Percentiles rank a stretch among this genome's conserved stretches.
These are phyloP conservation scores for Hyaloscypha hepaticicola DNA, from an alignment of 495 filamentous ascomycete genomes.

Conservation along the genomic window DNA sequence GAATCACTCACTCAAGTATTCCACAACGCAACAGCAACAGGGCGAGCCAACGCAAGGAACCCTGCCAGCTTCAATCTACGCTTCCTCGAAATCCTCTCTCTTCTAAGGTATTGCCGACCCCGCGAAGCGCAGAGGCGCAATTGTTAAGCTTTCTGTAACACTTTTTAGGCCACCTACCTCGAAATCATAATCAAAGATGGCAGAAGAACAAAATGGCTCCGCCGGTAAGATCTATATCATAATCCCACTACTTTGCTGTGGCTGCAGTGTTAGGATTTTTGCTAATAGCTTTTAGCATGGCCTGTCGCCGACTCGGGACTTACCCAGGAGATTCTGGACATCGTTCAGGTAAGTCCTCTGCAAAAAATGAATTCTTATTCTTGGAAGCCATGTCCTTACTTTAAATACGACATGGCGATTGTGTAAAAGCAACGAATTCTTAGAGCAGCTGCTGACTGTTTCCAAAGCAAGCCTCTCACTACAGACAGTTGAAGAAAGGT, in stretches of 20 bases:
- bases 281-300: slow-evolving; percentile 62
- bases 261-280: not conserved
- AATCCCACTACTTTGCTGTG: not conserved
- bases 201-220: slow-evolving; percentile 47
- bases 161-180: slow-evolving; percentile 3
- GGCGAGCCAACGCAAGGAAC: slow-evolving; percentile 66
- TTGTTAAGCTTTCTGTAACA: slow-evolving; percentile 15
- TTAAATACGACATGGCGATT: no score
- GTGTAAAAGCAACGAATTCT: no score
- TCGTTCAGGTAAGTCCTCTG: no score
- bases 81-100: not conserved
- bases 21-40: slow-evolving; percentile 32
- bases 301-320: slow-evolving; percentile 81
- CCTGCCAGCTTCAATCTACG: slow-evolving; percentile 36
- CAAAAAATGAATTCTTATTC: no score
- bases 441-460: no score
- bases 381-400: no score
- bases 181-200: slow-evolving; percentile 39
- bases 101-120: slow-evolving; percentile 11
- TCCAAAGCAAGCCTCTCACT: slow-evolving; percentile 79
- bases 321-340: slow-evolving; percentile 73
- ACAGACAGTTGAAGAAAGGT: slow-evolving; percentile 87
- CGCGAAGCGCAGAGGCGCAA: slow-evolving; percentile 14
- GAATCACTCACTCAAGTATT: not conserved
- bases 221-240: slow-evolving; percentile 35